A percentile compares a stretch with the other conserved stretches of the same genome.
These are phyloP conservation scores for Phaeosphaeria sp. DNA, from an alignment of 2,329 filamentous ascomycete species.

Conservation along the genomic window DNA sequence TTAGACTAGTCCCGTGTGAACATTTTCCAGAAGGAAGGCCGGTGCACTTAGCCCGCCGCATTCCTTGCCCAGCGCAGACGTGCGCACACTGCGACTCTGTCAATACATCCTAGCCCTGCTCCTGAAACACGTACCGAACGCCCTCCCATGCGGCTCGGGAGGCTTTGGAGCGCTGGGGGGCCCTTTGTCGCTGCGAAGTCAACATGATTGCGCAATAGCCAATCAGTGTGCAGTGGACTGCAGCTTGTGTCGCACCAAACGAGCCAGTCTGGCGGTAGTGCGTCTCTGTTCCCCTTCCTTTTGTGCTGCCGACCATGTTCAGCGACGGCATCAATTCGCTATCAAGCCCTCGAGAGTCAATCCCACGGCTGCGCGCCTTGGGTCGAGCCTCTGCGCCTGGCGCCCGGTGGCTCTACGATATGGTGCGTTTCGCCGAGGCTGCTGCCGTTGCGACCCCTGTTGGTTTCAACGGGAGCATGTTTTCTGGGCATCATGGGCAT, in stretches of 20 bases:
- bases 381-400: neutral
- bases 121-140: neutral
- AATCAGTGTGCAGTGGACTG: neutral
- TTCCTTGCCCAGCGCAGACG: neutral
- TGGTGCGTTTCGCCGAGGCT: neutral
- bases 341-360: neutral
- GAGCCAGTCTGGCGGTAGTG: neutral
- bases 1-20: neutral
- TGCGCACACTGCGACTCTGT: neutral
- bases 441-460: neutral
- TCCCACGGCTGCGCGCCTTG: neutral
- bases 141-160: neutral
- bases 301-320: neutral
- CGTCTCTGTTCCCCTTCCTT: neutral
- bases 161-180: neutral
- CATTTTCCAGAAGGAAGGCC: constrained; percentile 1
- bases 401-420: neutral
- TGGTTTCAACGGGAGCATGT: neutral
- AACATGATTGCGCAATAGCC: neutral
- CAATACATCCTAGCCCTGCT: neutral
- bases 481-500: neutral
- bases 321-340: neutral
- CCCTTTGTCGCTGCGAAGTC: neutral
- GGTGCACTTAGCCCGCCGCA: neutral
- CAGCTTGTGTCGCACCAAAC: neutral